Evolutionary conservation across 2,329 filamentous ascomycete species (phyloP).

Genomic region (Colletotrichum cordylinicola): DNA sequence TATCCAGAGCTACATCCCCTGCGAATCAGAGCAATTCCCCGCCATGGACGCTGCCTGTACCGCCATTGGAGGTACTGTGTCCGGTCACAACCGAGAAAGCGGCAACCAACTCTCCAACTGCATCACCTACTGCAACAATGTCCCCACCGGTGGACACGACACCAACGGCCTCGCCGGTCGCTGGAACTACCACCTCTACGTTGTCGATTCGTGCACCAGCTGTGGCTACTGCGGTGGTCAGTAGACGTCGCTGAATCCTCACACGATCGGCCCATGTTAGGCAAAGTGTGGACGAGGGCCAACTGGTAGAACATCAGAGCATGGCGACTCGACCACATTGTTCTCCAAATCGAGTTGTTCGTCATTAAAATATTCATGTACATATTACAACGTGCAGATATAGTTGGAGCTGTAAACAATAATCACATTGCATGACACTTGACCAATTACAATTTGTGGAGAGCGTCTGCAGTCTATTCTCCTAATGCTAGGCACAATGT

Average conservation of each 20-base stretch:
- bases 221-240: background rate
- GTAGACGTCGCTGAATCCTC: background rate
- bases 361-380: background rate
- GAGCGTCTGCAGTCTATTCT: background rate
- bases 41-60: background rate
- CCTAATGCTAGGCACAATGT: background rate
- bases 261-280: background rate
- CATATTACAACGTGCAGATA: background rate
- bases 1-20: background rate
- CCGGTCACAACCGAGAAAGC: background rate
- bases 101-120: background rate
- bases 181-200: background rate
- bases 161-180: background rate
- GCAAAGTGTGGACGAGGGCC: background rate
- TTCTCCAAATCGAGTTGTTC: background rate
- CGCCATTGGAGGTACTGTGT: background rate
- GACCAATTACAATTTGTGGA: rapidly evolving
- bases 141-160: background rate
- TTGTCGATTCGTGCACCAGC: background rate
- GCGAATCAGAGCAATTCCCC: background rate
- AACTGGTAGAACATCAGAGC: background rate
- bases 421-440: background rate
- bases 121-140: slow-evolving; percentile 11
- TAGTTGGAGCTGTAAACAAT: rapidly evolving
- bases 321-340: background rate